These are phyloP conservation scores for Chaetomium strumarium DNA, from an alignment of 2,329 filamentous ascomycete species.

Conservation along the genomic window DNA sequence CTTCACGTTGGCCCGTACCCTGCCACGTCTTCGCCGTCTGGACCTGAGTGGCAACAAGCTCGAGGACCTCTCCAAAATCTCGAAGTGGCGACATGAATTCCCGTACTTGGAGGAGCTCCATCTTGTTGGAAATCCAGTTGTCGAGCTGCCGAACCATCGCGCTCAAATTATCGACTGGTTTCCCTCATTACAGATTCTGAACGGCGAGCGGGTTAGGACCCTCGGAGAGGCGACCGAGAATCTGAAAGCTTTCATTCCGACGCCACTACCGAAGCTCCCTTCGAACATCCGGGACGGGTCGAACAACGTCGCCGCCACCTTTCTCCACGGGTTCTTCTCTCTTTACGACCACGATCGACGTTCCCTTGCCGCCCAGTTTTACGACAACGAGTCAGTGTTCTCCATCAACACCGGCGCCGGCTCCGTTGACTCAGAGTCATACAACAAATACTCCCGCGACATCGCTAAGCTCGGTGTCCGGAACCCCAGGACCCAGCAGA, in stretches of 20 bases:
- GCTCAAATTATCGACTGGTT: slow-evolving; percentile 74
- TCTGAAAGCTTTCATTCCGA: slow-evolving; percentile 42
- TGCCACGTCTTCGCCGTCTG: slow-evolving; percentile 81
- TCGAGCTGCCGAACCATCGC: slow-evolving; percentile 54
- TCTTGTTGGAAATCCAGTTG: slow-evolving; percentile 70
- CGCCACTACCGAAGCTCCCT: slow-evolving; percentile 55
- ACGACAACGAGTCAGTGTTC: slow-evolving; percentile 70
- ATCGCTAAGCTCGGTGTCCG: slow-evolving; percentile 60
- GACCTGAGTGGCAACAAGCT: slow-evolving; percentile 84
- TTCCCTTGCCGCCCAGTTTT: slow-evolving; percentile 58
- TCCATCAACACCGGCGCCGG: slow-evolving; percentile 66
- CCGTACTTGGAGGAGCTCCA: slow-evolving; percentile 74
- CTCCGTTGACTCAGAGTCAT: slow-evolving; percentile 62
- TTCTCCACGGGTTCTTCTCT: slow-evolving; percentile 67
- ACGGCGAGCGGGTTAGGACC: slow-evolving; percentile 67
- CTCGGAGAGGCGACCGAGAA: slow-evolving; percentile 59
- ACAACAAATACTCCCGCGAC: slow-evolving; percentile 74
- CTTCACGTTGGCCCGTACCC: slow-evolving; percentile 67
- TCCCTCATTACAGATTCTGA: slow-evolving; percentile 71
- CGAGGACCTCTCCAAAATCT: slow-evolving; percentile 58
- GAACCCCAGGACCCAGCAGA: slow-evolving; percentile 53
- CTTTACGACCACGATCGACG: slow-evolving; percentile 68
- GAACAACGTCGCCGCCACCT: slow-evolving; percentile 66
- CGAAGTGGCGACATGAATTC: slow-evolving; percentile 75
- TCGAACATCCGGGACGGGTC: slow-evolving; percentile 66